phyloP scores from a whole-genome alignment of 2,329 filamentous ascomycete species.

The Colletotrichum euphorbiae region DNA sequence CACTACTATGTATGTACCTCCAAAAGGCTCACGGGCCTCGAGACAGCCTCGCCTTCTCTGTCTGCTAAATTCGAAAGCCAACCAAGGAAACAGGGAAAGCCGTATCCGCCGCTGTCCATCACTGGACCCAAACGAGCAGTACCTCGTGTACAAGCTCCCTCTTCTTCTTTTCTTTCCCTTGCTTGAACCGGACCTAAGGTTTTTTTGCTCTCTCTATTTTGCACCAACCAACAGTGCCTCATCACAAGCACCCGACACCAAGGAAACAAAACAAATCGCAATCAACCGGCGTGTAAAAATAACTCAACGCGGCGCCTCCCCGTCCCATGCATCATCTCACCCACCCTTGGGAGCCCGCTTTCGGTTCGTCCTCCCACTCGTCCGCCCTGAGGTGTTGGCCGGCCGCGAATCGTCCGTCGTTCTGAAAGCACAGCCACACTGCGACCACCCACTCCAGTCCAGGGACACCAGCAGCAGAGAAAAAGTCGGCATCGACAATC shows the following conservation, averaged over 20 bases:
- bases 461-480: not conserved
- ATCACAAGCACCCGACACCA: no score
- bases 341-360: slow-evolving; percentile 5
- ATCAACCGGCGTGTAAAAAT: slow-evolving; percentile 23
- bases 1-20: no score
- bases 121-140: not conserved
- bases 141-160: not conserved
- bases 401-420: not conserved
- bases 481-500: slow-evolving; percentile 16
- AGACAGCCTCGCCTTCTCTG: not conserved
- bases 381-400: not conserved
- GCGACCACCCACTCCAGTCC: not conserved
- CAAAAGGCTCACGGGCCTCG: not conserved
- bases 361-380: slow-evolving; percentile 33
- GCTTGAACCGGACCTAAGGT: slow-evolving; percentile 21
- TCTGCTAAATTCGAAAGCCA: not conserved
- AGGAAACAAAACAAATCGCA: not conserved
- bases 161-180: not conserved
- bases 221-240: no score
- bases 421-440: slow-evolving; percentile 25
- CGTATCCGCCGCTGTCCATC: slow-evolving; percentile 5
- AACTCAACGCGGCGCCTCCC: slow-evolving; percentile 23
- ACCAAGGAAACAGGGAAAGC: not conserved
- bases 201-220: not conserved
- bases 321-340: slow-evolving; percentile 29